phyloP scores from a whole-genome alignment of 495 filamentous ascomycete genomes.

The Tetracladium marchalianum region DNA sequence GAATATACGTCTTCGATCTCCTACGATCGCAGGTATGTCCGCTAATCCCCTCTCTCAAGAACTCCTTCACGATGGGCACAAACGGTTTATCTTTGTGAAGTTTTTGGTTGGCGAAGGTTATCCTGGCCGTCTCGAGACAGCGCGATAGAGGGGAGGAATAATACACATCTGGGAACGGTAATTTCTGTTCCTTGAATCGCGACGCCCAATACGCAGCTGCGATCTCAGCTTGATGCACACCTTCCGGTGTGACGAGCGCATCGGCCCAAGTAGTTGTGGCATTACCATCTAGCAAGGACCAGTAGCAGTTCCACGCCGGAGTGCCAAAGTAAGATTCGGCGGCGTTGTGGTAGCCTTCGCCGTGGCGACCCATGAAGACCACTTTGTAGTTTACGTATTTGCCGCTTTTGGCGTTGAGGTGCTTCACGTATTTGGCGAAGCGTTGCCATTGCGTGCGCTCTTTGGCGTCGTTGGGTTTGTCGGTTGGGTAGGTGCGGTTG shows the following conservation, averaged over 20 bases:
- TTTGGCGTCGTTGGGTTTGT: conserved; percentile 25
- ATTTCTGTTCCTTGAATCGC: conserved; percentile 37
- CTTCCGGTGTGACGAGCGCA: conserved; percentile 50
- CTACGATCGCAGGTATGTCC: conserved; percentile 75
- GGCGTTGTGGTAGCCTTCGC: conserved; percentile 59
- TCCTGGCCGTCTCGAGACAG: conserved; percentile 53
- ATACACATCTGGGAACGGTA: conserved; percentile 54
- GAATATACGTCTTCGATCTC: conserved; percentile 46
- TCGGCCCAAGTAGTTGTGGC: conserved; percentile 57
- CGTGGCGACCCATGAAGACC: conserved; percentile 58
- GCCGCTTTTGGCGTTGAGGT: conserved; percentile 39
- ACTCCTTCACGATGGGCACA: conserved; percentile 56
- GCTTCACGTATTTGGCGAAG: conserved; percentile 47
- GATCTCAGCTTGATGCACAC: conserved; percentile 49
- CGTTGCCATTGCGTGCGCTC: conserved; percentile 54
- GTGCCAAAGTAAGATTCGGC: conserved; percentile 58
- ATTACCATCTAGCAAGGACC: conserved; percentile 61
- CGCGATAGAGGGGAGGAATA: conserved; percentile 62
- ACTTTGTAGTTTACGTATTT: conserved; percentile 53
- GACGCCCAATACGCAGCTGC: conserved; percentile 55
- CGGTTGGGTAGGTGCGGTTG: conserved; percentile 45
- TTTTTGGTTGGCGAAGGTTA: conserved; percentile 46
- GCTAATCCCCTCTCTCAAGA: conserved; percentile 60
- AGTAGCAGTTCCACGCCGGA: conserved; percentile 66
- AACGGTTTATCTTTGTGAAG: conserved; percentile 43